phyloP scores from a whole-genome alignment of 345 rosid species.

The Microcos paniculata region DNA sequence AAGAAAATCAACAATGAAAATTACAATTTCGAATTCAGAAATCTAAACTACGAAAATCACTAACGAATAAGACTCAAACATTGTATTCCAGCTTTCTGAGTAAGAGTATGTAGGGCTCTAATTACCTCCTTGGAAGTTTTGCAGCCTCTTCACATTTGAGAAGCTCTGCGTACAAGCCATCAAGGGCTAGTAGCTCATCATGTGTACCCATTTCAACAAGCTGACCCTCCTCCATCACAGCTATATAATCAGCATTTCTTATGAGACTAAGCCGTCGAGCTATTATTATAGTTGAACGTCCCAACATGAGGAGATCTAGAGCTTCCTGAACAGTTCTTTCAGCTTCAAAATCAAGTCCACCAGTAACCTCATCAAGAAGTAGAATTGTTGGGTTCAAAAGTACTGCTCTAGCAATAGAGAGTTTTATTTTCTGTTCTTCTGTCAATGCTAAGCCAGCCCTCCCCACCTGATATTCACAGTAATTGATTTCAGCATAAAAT shows the following conservation, averaged over 20 bases:
- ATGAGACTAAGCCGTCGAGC: constrained; percentile 93
- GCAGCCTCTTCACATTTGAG: constrained; percentile 96
- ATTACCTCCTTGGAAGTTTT: constrained; percentile 94
- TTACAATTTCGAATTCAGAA: neutral
- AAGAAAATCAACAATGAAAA: constrained; percentile 25
- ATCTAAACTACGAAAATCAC: constrained; percentile 10
- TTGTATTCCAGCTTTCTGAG: neutral
- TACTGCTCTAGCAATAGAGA: constrained; percentile 98
- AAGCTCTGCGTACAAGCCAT: constrained; percentile 89
- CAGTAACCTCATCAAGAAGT: constrained; percentile 97
- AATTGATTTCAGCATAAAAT: constrained; percentile 12
- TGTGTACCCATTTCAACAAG: constrained; percentile 99
- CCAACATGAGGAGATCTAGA: constrained; percentile 94
- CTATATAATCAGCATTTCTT: constrained; percentile 92
- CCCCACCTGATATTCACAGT: constrained; percentile 62
- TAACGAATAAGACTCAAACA: constrained; percentile 10
- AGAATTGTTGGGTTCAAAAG: constrained; percentile 86
- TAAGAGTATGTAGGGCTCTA: constrained; percentile 7
- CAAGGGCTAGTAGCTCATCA: constrained; percentile 70
- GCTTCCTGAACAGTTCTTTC: constrained; percentile 93
- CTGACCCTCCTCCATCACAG: constrained; percentile 98
- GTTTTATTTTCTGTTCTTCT: constrained; percentile 91
- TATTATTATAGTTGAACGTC: constrained; percentile 93
- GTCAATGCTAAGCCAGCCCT: constrained; percentile 84
- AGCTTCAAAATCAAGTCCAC: constrained; percentile 98